phyloP scores from a whole-genome alignment of 257 asterid species.

The Plectranthus barbatus region DNA sequence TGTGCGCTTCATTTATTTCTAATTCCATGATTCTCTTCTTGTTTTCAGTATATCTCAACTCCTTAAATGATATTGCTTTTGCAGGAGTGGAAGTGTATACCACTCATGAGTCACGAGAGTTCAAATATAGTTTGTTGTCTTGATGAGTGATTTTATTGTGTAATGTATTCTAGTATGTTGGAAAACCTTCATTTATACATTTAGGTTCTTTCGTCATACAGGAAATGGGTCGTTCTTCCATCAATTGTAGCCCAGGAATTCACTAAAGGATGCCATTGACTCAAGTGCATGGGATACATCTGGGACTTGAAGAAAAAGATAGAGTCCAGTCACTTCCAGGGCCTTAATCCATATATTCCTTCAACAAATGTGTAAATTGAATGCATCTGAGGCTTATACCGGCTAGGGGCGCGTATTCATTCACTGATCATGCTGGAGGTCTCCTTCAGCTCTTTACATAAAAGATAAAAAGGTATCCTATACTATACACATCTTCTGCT shows the following conservation, averaged over 20 bases:
- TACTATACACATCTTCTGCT: too few relatives aligned
- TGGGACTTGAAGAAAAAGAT: too few relatives aligned
- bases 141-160: slow-evolving; percentile 11
- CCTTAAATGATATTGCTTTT: slow-evolving; percentile 38
- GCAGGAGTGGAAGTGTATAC: slow-evolving; percentile 56
- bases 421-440: too few relatives aligned
- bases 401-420: too few relatives aligned
- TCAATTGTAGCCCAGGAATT: slow-evolving; percentile 12
- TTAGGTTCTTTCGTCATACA: slow-evolving; percentile 4
- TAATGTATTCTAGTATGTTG: slow-evolving; percentile 3
- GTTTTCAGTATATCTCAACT: slow-evolving; percentile 10
- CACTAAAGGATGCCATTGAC: not conserved
- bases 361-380: too few relatives aligned
- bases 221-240: slow-evolving; percentile 10
- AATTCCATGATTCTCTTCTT: slow-evolving; percentile 3
- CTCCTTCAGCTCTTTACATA: too few relatives aligned
- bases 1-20: slow-evolving; percentile 6
- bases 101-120: slow-evolving; percentile 43
- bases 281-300: too few relatives aligned
- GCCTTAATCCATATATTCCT: too few relatives aligned
- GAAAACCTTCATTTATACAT: slow-evolving; percentile 1
- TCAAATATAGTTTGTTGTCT: slow-evolving; percentile 25
- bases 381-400: too few relatives aligned
- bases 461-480: too few relatives aligned
- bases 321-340: too few relatives aligned